Conservation (phyloP, 2,329 filamentous ascomycete species). For the Fusarium pilosicola region DNA sequence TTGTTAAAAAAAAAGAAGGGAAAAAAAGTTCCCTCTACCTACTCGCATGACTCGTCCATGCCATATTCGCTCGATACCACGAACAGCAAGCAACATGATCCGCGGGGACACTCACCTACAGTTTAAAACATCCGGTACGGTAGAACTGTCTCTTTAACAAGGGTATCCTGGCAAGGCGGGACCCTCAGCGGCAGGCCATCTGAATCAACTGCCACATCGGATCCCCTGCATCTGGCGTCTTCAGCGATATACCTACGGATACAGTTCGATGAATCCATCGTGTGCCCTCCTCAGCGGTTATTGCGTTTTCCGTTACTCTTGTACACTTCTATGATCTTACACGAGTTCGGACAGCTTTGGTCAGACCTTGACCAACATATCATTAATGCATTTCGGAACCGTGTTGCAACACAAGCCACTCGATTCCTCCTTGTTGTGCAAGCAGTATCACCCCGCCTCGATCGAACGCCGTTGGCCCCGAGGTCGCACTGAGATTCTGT, state of each 20-base stretch:
- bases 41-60: slow-evolving; percentile 23
- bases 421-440: slow-evolving; percentile 1
- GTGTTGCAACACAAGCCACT: slow-evolving; percentile 3
- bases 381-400: background rate
- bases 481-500: slow-evolving; percentile 29
- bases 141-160: slow-evolving; percentile 31
- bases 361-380: background rate
- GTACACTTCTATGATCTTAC: slow-evolving; percentile 2
- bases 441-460: slow-evolving; percentile 21
- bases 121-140: slow-evolving; percentile 29
- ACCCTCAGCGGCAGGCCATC: slow-evolving; percentile 37
- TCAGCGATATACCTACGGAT: background rate
- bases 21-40: slow-evolving; percentile 1
- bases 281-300: background rate
- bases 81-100: slow-evolving; percentile 12
- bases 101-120: slow-evolving; percentile 32
- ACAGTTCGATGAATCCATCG: background rate
- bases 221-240: slow-evolving; percentile 34
- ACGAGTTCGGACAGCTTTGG: background rate
- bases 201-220: slow-evolving; percentile 41
- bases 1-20: background rate
- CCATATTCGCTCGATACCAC: slow-evolving; percentile 7
- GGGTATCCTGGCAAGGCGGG: slow-evolving; percentile 32
- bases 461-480: slow-evolving; percentile 27
- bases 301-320: slow-evolving; percentile 12